These are phyloP conservation scores for Elaeis oleifera DNA, from an alignment of 202 grass and related monocot species.

Conservation along the genomic window DNA sequence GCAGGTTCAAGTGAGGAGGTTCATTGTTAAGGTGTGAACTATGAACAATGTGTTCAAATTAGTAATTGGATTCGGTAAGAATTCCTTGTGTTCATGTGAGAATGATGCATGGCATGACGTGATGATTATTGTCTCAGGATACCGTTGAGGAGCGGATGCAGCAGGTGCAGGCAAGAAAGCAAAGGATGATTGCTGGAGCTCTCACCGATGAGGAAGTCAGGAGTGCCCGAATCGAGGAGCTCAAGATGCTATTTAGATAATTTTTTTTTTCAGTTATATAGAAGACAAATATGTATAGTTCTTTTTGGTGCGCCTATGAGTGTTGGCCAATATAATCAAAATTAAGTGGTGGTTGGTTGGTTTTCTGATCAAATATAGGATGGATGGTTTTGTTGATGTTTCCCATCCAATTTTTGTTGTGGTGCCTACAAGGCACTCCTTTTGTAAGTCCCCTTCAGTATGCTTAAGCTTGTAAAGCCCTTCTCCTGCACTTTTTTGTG, in stretches of 20 bases:
- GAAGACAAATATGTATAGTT: constrained; percentile 12
- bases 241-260: constrained; percentile 82
- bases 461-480: too few relatives aligned
- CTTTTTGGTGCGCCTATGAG: not conserved
- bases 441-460: too few relatives aligned
- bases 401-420: too few relatives aligned
- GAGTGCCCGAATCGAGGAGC: constrained; percentile 57
- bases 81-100: too few relatives aligned
- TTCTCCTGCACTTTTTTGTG: too few relatives aligned
- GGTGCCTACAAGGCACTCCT: too few relatives aligned
- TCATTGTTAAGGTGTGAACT: constrained; percentile 75
- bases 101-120: too few relatives aligned
- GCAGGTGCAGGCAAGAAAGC: constrained; percentile 69
- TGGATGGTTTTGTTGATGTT: too few relatives aligned
- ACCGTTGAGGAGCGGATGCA: constrained; percentile 88
- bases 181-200: constrained; percentile 77
- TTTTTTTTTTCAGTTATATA: not conserved
- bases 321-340: too few relatives aligned
- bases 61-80: too few relatives aligned
- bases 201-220: constrained; percentile 78
- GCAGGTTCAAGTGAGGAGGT: constrained; percentile 58
- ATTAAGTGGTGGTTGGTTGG: too few relatives aligned
- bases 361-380: too few relatives aligned
- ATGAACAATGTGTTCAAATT: not conserved
- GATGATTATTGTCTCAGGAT: constrained; percentile 35